These are phyloP conservation scores for Linum lewisii DNA, from an alignment of 345 rosid genomes.

Conservation along the genomic window DNA sequence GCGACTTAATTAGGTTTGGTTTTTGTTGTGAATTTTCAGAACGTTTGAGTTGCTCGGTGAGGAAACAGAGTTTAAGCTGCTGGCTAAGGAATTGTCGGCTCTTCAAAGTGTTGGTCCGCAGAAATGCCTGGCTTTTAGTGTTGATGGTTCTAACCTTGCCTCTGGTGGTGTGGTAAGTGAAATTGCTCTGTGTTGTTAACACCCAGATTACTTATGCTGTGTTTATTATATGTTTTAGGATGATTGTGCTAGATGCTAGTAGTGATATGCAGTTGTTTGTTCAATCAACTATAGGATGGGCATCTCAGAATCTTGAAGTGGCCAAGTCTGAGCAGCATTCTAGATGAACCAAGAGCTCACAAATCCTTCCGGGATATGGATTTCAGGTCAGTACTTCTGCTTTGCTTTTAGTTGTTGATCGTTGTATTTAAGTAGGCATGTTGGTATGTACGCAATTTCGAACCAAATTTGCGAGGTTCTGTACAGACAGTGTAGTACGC, in stretches of 20 bases:
- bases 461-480: background rate
- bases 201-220: background rate
- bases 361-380: conserved; percentile 81
- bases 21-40: conserved; percentile 29
- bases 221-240: background rate
- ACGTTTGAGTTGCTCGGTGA: conserved; percentile 54
- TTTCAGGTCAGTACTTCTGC: background rate
- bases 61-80: conserved; percentile 34
- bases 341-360: conserved; percentile 78
- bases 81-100: conserved; percentile 48
- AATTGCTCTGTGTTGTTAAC: background rate
- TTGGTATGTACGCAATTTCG: too few species aligned
- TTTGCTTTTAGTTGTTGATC: background rate
- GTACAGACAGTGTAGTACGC: background rate
- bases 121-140: conserved; percentile 76
- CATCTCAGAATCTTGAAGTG: conserved; percentile 80
- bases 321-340: conserved; percentile 59
- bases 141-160: conserved; percentile 84
- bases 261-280: conserved; percentile 1
- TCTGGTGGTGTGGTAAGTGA: conserved; percentile 80
- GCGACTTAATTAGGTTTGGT: too few species aligned
- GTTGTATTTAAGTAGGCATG: too few species aligned
- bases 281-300: conserved; percentile 55
- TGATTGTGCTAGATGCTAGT: too few species aligned
- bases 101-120: conserved; percentile 63